Evolutionary conservation across 306 rosid genomes (phyloP).

Genomic region (Cicer arietinum): DNA sequence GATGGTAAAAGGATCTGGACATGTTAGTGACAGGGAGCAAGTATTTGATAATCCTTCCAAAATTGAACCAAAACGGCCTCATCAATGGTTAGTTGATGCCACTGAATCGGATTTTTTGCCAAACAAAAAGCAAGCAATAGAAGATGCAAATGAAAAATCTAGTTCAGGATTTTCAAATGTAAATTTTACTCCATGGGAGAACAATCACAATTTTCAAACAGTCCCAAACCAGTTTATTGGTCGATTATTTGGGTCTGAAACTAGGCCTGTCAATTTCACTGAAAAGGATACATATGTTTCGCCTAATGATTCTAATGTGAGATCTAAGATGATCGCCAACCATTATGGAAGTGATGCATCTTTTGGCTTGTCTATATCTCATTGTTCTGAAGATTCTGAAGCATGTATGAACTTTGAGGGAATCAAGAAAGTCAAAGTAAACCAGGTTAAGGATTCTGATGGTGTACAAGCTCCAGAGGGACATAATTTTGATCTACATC

Average conservation of each 20-base stretch:
- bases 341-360: slow-evolving; percentile 62
- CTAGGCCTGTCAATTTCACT: slow-evolving; percentile 55
- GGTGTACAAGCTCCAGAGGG: slow-evolving; percentile 47
- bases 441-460: slow-evolving; percentile 61
- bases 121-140: slow-evolving; percentile 75
- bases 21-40: slow-evolving; percentile 55
- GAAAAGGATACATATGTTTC: slow-evolving; percentile 59
- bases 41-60: slow-evolving; percentile 60
- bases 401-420: slow-evolving; percentile 59
- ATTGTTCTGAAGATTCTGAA: slow-evolving; percentile 67
- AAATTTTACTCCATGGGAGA: slow-evolving; percentile 70
- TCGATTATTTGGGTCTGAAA: slow-evolving; percentile 68
- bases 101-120: slow-evolving; percentile 65
- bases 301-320: slow-evolving; percentile 58
- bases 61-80: slow-evolving; percentile 75
- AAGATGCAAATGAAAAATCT: slow-evolving; percentile 64
- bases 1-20: slow-evolving; percentile 67
- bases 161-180: slow-evolving; percentile 62
- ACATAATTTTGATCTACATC: slow-evolving; percentile 55
- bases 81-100: slow-evolving; percentile 76
- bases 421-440: slow-evolving; percentile 62
- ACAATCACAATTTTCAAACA: slow-evolving; percentile 59
- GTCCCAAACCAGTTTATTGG: slow-evolving; percentile 65
- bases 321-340: slow-evolving; percentile 57
- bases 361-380: slow-evolving; percentile 69